These are phyloP conservation scores for Tulasnella sp. DNA, from an alignment of 768 basidiomycete species.

Conservation along the genomic window DNA sequence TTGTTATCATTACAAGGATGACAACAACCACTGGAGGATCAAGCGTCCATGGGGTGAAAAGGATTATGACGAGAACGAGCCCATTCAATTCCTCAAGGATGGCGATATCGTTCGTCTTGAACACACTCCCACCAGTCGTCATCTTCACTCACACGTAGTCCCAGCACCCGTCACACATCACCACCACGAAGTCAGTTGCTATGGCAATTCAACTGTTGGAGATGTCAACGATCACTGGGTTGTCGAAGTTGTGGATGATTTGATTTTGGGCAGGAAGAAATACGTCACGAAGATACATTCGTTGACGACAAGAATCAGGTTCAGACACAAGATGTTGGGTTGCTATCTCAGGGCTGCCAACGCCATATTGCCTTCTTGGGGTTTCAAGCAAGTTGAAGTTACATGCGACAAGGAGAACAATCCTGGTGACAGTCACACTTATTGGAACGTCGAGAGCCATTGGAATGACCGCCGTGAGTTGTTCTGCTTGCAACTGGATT, in stretches of 20 bases:
- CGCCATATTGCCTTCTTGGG: constrained; percentile 87
- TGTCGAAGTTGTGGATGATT: constrained; percentile 88
- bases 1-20: constrained; percentile 99
- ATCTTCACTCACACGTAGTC: constrained; percentile 83
- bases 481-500: neutral
- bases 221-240: constrained; percentile 85
- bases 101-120: constrained; percentile 69
- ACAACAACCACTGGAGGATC: constrained; percentile 86
- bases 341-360: constrained; percentile 90
- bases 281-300: constrained; percentile 65
- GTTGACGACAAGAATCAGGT: constrained; percentile 77
- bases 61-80: constrained; percentile 48
- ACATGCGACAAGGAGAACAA: constrained; percentile 84
- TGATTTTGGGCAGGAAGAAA: constrained; percentile 43
- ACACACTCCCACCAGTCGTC: constrained; percentile 72
- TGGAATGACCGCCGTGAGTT: constrained; percentile 86
- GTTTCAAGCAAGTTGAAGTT: constrained; percentile 97
- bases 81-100: constrained; percentile 57
- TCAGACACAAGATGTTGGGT: constrained; percentile 60
- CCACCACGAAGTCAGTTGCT: constrained; percentile 85
- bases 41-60: constrained; percentile 71
- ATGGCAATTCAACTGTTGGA: constrained; percentile 81
- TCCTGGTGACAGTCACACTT: constrained; percentile 66
- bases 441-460: constrained; percentile 98
- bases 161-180: constrained; percentile 80